These are phyloP conservation scores for Xerocomellus intermedius DNA, from an alignment of 768 basidiomycete genomes.

Conservation along the genomic window DNA sequence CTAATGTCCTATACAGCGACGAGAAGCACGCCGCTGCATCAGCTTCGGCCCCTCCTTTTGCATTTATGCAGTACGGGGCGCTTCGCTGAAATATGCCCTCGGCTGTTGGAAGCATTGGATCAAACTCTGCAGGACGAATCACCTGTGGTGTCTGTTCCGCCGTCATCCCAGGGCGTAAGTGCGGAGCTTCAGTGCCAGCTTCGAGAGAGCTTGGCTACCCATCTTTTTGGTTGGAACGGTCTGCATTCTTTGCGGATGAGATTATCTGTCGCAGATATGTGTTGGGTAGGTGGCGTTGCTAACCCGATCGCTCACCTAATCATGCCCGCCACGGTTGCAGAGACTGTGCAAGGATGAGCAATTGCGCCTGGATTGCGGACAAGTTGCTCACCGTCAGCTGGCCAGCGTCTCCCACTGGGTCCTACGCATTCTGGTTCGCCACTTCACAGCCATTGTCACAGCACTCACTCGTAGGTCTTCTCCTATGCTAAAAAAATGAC, in stretches of 20 bases:
- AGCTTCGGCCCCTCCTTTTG: slow-evolving; percentile 33
- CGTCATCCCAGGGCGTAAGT: slow-evolving; percentile 29
- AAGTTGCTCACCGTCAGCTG: slow-evolving; percentile 50
- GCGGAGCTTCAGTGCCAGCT: slow-evolving; percentile 45
- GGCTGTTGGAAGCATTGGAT: slow-evolving; percentile 47
- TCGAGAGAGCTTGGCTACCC: slow-evolving; percentile 47
- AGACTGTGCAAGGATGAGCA: slow-evolving; percentile 47
- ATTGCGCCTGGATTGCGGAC: slow-evolving; percentile 46
- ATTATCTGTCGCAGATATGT: slow-evolving; percentile 45
- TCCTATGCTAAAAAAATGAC: slow-evolving; percentile 6
- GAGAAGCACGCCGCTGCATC: slow-evolving; percentile 26
- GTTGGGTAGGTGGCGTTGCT: slow-evolving; percentile 36
- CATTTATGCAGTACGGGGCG: slow-evolving; percentile 35
- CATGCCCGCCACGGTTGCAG: slow-evolving; percentile 35
- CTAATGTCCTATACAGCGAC: slow-evolving; percentile 15
- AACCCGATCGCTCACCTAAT: slow-evolving; percentile 16
- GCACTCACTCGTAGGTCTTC: slow-evolving; percentile 44
- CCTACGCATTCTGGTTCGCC: slow-evolving; percentile 54
- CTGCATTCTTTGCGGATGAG: slow-evolving; percentile 55
- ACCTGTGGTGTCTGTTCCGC: slow-evolving; percentile 33
- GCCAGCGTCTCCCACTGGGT: slow-evolving; percentile 52
- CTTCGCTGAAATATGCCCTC: slow-evolving; percentile 39
- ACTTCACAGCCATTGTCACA: slow-evolving; percentile 46
- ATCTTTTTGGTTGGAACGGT: slow-evolving; percentile 62
- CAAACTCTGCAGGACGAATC: slow-evolving; percentile 33